Base-by-base conservation (phyloP, 352 stramenopile species). In the Phytophthora quininea region DNA sequence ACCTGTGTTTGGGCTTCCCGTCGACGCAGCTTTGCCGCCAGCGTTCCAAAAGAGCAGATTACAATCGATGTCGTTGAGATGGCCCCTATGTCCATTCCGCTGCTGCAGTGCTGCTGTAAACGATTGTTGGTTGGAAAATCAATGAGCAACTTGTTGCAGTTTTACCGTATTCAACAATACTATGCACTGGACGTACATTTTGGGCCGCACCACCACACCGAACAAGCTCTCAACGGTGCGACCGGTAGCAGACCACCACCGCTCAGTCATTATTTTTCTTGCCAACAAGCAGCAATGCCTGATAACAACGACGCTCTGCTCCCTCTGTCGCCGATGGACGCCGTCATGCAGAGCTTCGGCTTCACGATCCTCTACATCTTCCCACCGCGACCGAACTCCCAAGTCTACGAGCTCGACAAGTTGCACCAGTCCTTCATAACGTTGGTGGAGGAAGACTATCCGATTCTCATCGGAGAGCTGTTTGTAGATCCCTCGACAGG, bases 291-390 rank as follows among this genome's bases (percentile, higher is more conserved):
- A 49, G 4, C 43, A 49, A 49, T 31, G 9, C 19, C n/a, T 53
- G 8, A 7, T 3, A 53, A 10, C 47, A 1, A 38, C 19, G 47
- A 53, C 6, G 47, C 15, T 38, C 27, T 74, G 51, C 32, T 70
- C 8, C 55, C 61, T 48, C 47, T 90, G 46, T 84, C 81, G 1
- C 77, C 77, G 19, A 61, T 88, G 53, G 81, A 90, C 51, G 67
- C 76, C 0, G 71, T 76, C 65, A 86, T 90, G 81, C 59, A 61
- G 29, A 55, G 54, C 7, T 73, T 87, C 24, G 59, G 64, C 29
- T 56, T 90, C 50, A 64, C 69, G 32, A 67, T 86, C 24, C 58
- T 90, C 56, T 86, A 85, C 69, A 64, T 86, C 46, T 88, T 80
- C 53, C 76, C 64, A 35, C 40, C 60, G 4, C 6, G 50, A 6